Evolutionary conservation across 1,284 basidiomycete species (phyloP), one percentile per base, ranked within the genome.

Genomic region (Mrakiaceae sp.): DNA sequence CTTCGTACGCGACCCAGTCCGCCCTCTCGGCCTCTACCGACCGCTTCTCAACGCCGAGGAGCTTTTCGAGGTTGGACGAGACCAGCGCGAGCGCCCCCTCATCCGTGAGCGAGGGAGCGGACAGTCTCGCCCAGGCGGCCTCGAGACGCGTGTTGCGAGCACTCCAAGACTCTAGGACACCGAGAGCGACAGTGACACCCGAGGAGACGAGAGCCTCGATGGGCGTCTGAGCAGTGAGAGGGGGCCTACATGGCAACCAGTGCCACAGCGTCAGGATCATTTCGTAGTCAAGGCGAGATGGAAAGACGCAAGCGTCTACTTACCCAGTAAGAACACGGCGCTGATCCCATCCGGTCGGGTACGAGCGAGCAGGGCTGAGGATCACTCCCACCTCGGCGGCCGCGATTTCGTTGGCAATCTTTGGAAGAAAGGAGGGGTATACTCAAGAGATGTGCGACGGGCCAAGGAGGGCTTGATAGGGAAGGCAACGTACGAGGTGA

Each of bases 351-450:
- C 78, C 78, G 42, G 72, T 71, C 2, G 87, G 84, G 78, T 82
- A 87, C 6, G 85, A 81, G 67, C 81, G 79, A 1, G 82, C 74
- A 69, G 83, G 74, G 68, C 83, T 70, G 78, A 93, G 75, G 65
- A 95, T 84, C 43, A 93, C 87, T 12, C 86, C 85, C 12, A 91
- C 81, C 59, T 81, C 75, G 2, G 84, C 83, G 44, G 74, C 72
- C 69, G 86, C 82, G 50, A 95, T 83, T 68, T 92, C 85, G 49
- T 82, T 74, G 0, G 90, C 90, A 55, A 94, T 73, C 65, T 66
- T 52, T n/a, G 47, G 39, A 46, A 11, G 16, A 47, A 7, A 16
- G 49, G 14, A 42, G 11, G 16, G 11, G 40, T 12, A 12, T 4
- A 42, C 46, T 16, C 27, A n/a, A 27, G 7, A 6, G 6, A 8